phyloP scores from a whole-genome alignment of 2,329 filamentous ascomycete genomes.

The Nemania sp. region DNA sequence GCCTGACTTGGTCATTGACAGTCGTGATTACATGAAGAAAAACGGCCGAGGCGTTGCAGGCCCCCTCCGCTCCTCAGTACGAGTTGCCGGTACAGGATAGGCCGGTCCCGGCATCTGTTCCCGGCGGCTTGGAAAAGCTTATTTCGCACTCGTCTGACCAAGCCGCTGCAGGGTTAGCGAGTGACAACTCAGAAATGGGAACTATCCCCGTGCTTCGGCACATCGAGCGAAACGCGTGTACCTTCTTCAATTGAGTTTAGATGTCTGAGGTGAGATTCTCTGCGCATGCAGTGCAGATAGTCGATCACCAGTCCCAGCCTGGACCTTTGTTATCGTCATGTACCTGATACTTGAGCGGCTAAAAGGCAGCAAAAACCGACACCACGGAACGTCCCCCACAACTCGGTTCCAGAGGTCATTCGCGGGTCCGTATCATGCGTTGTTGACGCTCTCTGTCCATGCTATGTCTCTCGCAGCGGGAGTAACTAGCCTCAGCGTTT shows the following conservation, averaged over 20 bases:
- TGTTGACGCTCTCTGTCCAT: background rate
- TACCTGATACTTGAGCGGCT: slow-evolving; percentile 16
- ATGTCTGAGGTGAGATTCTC: slow-evolving; percentile 21
- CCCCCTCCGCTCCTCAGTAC: background rate
- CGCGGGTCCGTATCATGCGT: background rate
- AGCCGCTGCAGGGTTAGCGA: slow-evolving; percentile 5
- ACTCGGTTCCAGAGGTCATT: background rate
- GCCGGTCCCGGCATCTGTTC: slow-evolving; percentile 17
- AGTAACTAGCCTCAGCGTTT: background rate
- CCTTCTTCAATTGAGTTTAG: slow-evolving; percentile 17
- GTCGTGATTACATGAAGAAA: background rate
- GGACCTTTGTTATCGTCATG: slow-evolving; percentile 12
- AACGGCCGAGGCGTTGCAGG: background rate
- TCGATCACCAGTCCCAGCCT: background rate
- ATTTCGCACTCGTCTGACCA: slow-evolving; percentile 8
- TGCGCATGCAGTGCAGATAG: background rate
- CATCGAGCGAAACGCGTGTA: slow-evolving; percentile 20
- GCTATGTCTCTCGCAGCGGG: background rate
- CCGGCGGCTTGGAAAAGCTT: slow-evolving; percentile 26
- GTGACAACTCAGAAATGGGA: slow-evolving; percentile 1
- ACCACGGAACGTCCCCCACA: slow-evolving; percentile 13
- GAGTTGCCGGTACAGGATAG: slow-evolving; percentile 10
- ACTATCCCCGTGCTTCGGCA: slow-evolving; percentile 11
- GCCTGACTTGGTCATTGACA: background rate
- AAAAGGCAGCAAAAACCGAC: background rate